Conservation (phyloP, 192 early-diverging fungal species). For the Physocladia obscura region DNA sequence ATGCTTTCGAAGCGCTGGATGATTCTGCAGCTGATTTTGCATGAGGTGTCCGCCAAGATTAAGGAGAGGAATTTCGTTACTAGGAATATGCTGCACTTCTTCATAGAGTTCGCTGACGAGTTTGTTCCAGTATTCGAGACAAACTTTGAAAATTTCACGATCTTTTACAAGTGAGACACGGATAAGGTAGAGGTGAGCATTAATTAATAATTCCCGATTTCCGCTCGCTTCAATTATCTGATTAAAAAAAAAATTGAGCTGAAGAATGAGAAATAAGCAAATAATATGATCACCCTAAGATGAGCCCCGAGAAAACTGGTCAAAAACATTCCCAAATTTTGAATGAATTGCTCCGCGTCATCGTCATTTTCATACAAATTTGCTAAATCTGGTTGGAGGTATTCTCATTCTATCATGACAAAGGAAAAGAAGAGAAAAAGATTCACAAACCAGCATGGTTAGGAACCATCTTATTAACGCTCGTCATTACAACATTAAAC, state of each 20-base stretch:
- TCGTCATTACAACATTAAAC: conserved; percentile 79
- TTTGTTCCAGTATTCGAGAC: conserved; percentile 96
- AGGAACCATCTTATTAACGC: conserved; percentile 71
- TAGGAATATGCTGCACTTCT: conserved; percentile 66
- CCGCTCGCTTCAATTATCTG: conserved; percentile 31
- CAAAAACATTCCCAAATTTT: conserved; percentile 91
- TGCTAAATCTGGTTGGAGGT: conserved; percentile 69
- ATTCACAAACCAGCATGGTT: conserved; percentile 57
- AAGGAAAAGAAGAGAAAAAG: not conserved
- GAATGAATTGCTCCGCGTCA: conserved; percentile 94
- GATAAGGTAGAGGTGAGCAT: conserved; percentile 88
- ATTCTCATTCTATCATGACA: not conserved
- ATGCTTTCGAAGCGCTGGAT: conserved; percentile 61
- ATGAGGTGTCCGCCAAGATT: conserved; percentile 52
- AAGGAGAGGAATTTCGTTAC: conserved; percentile 55
- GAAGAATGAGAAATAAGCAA: too few species aligned
- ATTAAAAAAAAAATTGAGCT: too few species aligned
- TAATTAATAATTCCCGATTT: conserved; percentile 44
- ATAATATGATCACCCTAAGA: conserved; percentile 77
- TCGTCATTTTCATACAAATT: conserved; percentile 81
- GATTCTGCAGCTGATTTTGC: conserved; percentile 25
- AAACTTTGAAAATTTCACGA: conserved; percentile 97
- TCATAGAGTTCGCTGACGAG: conserved; percentile 90
- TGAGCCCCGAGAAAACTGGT: conserved; percentile 83
- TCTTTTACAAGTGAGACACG: conserved; percentile 89